Evolutionary conservation across 2,329 filamentous ascomycete species (phyloP), one percentile per base, ranked within the genome.

Genomic region (Hypoxylon sp.): DNA sequence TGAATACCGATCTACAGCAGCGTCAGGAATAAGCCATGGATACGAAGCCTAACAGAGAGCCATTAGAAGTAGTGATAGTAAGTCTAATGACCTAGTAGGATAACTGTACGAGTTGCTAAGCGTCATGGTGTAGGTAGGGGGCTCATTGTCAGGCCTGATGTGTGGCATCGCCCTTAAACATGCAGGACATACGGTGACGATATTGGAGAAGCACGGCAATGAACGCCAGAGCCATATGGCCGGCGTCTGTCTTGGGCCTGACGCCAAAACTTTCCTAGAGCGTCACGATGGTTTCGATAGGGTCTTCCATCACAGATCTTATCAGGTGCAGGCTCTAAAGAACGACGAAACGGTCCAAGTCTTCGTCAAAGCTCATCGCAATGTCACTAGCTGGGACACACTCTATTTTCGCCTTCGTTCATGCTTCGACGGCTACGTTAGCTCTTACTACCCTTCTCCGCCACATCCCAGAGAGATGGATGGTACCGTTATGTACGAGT

Each of bases 81-180:
- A n/a, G n/a, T n/a, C n/a, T n/a, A n/a, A n/a, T n/a, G n/a, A n/a
- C n/a, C n/a, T n/a, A n/a, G n/a, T n/a, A n/a, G n/a, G n/a, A n/a
- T n/a, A n/a, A n/a, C n/a, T n/a, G n/a, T n/a, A n/a, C n/a, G n/a
- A n/a, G n/a, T n/a, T n/a, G n/a, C n/a, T n/a, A n/a, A n/a, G n/a
- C n/a, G n/a, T n/a, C n/a, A n/a, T n/a, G n/a, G n/a, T 30, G 66
- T 11, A 54, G 66, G 32, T 66, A 7, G 63, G 66, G 8, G 66
- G 66, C 16, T 69, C 66, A 2, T 14, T 69, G 1, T 45, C 63
- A 2, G 66, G 66, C 4, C 49, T 69, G 4, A 69, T 69, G 66
- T 69, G 66, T 20, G 66, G 66, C 0, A 61, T 69, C 20, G 59
- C 60, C 14, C 30, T 69, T 20, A 67, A 62, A 9, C 33, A 69